phyloP scores from a whole-genome alignment of 306 rosid species.

The Malus orientalis region DNA sequence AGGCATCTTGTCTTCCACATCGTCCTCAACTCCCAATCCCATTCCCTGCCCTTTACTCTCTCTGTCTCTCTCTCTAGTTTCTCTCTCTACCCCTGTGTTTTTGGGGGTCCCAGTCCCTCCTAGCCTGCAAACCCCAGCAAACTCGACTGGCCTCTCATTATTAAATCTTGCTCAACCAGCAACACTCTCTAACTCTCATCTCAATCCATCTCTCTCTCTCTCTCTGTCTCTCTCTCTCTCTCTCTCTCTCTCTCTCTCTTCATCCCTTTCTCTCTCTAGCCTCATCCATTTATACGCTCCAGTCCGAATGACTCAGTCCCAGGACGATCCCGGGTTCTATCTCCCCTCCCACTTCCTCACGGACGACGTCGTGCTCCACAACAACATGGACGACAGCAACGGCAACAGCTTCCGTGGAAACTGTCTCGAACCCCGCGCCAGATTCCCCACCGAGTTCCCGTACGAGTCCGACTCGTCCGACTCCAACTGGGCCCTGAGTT shows the following conservation, averaged over 20 bases:
- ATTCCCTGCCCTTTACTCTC: neutral
- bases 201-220: neutral
- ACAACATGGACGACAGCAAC: neutral
- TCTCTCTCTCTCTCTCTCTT: neutral
- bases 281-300: neutral
- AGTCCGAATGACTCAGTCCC: slow-evolving; percentile 24
- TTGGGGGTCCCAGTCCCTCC: slow-evolving; percentile 38
- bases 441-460: slow-evolving; percentile 64
- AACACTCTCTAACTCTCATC: slow-evolving; percentile 5
- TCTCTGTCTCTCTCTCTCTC: neutral
- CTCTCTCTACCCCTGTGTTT: neutral
- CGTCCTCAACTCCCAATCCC: slow-evolving; percentile 17
- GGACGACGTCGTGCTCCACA: neutral
- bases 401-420: neutral
- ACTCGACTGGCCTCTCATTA: slow-evolving; percentile 28
- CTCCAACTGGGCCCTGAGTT: slow-evolving; percentile 23
- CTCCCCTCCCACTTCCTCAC: slow-evolving; percentile 30
- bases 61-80: neutral
- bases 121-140: slow-evolving; percentile 36
- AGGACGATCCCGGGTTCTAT: slow-evolving; percentile 28
- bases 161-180: slow-evolving; percentile 53
- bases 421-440: neutral
- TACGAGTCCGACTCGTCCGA: slow-evolving; percentile 50
- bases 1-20: slow-evolving; percentile 58
- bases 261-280: neutral